Evolutionary conservation across 129 eudicot species (phyloP).

Genomic region (Flaveria bidentis): DNA sequence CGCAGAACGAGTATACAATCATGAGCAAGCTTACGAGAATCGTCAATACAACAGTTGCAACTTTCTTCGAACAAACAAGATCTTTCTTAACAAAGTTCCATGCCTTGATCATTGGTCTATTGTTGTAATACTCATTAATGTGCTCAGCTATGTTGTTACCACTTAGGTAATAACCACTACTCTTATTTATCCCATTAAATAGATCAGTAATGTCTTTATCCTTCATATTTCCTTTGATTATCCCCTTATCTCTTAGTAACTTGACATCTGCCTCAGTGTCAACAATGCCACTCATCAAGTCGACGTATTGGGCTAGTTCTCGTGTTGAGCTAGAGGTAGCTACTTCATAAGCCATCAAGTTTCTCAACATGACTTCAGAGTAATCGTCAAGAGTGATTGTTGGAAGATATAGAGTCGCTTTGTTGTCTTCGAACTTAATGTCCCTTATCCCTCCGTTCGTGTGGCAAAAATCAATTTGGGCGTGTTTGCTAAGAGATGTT

Average conservation of each 20-base stretch:
- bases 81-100: constrained; percentile 28
- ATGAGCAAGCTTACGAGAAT: constrained; percentile 22
- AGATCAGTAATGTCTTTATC: constrained; percentile 34
- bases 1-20: constrained; percentile 45
- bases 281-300: constrained; percentile 53
- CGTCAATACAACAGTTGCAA: constrained; percentile 17
- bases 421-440: constrained; percentile 17
- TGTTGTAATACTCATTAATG: constrained; percentile 35
- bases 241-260: constrained; percentile 29
- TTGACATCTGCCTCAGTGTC: constrained; percentile 42
- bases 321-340: constrained; percentile 22
- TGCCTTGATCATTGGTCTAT: constrained; percentile 26
- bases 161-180: background rate
- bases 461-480: constrained; percentile 26
- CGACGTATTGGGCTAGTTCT: constrained; percentile 28
- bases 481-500: constrained; percentile 32
- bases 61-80: constrained; percentile 22
- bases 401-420: constrained; percentile 35
- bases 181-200: constrained; percentile 48
- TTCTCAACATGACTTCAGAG: constrained; percentile 51
- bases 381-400: constrained; percentile 23
- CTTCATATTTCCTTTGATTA: constrained; percentile 28
- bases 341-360: constrained; percentile 45
- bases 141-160: constrained; percentile 18
- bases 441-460: constrained; percentile 24